Evolutionary conservation across 108 stramenopile species (phyloP).

Genomic region (Cyclotella cryptica): DNA sequence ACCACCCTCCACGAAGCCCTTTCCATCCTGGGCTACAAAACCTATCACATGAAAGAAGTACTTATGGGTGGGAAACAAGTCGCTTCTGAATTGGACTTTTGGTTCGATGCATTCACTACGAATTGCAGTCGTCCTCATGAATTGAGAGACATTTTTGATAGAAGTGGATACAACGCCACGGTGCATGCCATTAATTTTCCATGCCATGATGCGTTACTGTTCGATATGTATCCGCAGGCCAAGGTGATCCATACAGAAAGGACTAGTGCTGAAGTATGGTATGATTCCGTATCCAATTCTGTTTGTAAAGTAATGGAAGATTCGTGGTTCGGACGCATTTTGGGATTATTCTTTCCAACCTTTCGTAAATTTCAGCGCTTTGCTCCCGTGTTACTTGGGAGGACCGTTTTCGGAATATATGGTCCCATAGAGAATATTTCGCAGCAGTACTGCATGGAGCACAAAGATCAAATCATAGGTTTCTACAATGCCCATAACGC

Average conservation of each 20-base stretch:
- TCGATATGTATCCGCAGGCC: too few species aligned
- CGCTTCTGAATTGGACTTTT: constrained; percentile 17
- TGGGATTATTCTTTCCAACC: constrained; percentile 37
- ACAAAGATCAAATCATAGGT: background rate
- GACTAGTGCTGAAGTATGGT: constrained; percentile 39
- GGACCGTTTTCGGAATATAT: constrained; percentile 34
- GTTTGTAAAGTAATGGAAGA: constrained; percentile 5
- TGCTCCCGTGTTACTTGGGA: background rate
- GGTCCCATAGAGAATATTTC: constrained; percentile 17
- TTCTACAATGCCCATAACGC: constrained; percentile 31
- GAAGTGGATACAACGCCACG: constrained; percentile 47
- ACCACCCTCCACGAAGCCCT: too few species aligned
- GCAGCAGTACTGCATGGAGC: constrained; percentile 16
- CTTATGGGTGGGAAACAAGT: background rate
- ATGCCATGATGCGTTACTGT: too few species aligned
- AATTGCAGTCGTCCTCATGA: background rate
- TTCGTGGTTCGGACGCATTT: constrained; percentile 33
- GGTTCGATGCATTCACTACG: background rate
- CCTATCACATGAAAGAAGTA: too few species aligned
- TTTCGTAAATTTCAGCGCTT: constrained; percentile 13
- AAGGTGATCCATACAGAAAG: constrained; percentile 58
- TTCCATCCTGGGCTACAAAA: too few species aligned
- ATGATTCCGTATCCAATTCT: too few species aligned
- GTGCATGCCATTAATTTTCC: too few species aligned
- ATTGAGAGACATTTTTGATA: constrained; percentile 4